A percentile compares a stretch with the other conserved stretches of the same genome.
Evolutionary conservation across 371 early-diverging fungal genomes (phyloP).

Genomic region (Smittium culicis): DNA sequence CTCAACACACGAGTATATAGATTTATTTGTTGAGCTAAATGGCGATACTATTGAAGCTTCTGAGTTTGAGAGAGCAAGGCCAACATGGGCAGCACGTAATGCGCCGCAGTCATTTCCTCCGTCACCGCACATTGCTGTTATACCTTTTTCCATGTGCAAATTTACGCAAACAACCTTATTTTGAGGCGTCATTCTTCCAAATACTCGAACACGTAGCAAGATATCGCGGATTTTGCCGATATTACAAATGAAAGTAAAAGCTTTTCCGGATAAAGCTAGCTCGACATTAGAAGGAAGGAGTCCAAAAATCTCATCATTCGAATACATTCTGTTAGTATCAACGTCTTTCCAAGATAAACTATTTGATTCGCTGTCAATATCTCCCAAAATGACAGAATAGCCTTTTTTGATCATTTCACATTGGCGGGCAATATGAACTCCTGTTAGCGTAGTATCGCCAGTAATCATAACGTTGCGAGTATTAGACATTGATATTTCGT

Average conservation of each 20-base stretch:
- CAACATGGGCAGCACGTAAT: slow-evolving; percentile 78
- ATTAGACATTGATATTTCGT: slow-evolving; percentile 54
- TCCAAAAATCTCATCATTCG: slow-evolving; percentile 5
- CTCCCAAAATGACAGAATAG: slow-evolving; percentile 37
- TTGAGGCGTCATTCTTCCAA: slow-evolving; percentile 63
- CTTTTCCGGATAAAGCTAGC: slow-evolving; percentile 56
- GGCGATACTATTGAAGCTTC: slow-evolving; percentile 77
- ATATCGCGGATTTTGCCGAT: slow-evolving; percentile 35
- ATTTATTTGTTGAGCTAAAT: slow-evolving; percentile 56
- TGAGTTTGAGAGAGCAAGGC: slow-evolving; percentile 74
- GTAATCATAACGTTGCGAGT: slow-evolving; percentile 82
- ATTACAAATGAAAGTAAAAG: slow-evolving; percentile 39
- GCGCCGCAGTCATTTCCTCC: slow-evolving; percentile 95
- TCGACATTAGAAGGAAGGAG: slow-evolving; percentile 32
- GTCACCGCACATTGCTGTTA: slow-evolving; percentile 87
- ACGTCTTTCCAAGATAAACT: slow-evolving; percentile 40
- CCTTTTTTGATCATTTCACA: slow-evolving; percentile 48
- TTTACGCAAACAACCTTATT: slow-evolving; percentile 59
- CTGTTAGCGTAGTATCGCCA: slow-evolving; percentile 83
- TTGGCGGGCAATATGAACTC: slow-evolving; percentile 66
- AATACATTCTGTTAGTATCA: slow-evolving; percentile 24
- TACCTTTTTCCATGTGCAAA: slow-evolving; percentile 54
- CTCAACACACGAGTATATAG: slow-evolving; percentile 54
- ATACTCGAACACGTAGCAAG: slow-evolving; percentile 45
- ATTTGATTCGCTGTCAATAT: slow-evolving; percentile 22